Percentiles rank a stretch among this genome's conserved stretches.
These are phyloP conservation scores for Chlorella sp. DNA, from an alignment of 139 green algal genomes.

Conservation along the genomic window DNA sequence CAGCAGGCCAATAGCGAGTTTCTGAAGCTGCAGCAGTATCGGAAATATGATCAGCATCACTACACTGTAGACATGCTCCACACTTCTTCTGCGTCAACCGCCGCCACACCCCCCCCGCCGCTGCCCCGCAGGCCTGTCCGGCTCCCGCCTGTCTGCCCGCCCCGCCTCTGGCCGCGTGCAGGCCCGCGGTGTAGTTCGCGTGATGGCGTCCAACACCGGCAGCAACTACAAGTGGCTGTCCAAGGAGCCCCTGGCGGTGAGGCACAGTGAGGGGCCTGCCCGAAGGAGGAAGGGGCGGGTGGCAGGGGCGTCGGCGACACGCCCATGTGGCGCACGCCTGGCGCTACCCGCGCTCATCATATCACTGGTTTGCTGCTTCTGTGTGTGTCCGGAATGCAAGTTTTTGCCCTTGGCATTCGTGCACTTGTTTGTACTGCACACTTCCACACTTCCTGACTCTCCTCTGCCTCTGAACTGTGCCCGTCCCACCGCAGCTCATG, in stretches of 20 bases:
- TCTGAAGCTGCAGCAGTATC: too few species aligned
- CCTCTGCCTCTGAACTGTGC: background rate
- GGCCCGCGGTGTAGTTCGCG: slow-evolving; percentile 18
- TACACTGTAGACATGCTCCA: too few species aligned
- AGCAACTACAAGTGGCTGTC: slow-evolving; percentile 55
- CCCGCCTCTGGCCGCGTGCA: slow-evolving; percentile 11
- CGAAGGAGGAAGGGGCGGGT: background rate
- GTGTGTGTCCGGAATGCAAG: too few species aligned
- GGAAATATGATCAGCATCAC: too few species aligned
- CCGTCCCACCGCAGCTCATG: background rate
- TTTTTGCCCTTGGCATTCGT: background rate
- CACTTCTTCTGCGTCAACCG: too few species aligned
- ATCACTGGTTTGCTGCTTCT: background rate
- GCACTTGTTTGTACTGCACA: too few species aligned
- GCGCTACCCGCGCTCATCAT: background rate
- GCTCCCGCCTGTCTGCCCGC: slow-evolving; percentile 35
- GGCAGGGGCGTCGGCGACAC: background rate
- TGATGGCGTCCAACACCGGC: background rate
- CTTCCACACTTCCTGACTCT: background rate
- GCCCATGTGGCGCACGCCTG: background rate
- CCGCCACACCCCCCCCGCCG: too few species aligned
- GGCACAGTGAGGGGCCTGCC: background rate
- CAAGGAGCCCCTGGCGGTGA: slow-evolving; percentile 39
- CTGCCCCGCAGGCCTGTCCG: slow-evolving; percentile 27
- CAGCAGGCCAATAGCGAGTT: background rate